Percentiles rank a stretch among this genome's conserved stretches.
Conservation (phyloP, 2,329 filamentous ascomycete species). For the Claviceps sp. region DNA sequence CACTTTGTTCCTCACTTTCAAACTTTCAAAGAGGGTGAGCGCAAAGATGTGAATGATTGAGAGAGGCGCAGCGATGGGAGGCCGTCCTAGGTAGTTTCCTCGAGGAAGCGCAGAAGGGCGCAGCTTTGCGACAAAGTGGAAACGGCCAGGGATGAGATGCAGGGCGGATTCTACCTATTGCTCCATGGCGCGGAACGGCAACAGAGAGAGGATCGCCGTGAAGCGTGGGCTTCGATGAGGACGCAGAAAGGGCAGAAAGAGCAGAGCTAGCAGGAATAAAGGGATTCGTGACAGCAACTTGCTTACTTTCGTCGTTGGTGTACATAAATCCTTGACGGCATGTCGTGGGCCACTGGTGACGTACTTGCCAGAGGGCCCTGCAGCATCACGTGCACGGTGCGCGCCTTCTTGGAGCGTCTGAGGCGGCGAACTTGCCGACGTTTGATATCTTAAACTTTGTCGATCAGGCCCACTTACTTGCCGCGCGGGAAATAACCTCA, state of each 20-base stretch:
- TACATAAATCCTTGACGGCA: not conserved
- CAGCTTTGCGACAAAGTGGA: not conserved
- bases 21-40: too few species aligned
- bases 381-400: too few species aligned
- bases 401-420: too few species aligned
- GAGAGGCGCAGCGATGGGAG: not conserved
- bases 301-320: not conserved
- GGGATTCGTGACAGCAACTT: not conserved
- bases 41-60: too few species aligned
- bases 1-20: too few species aligned
- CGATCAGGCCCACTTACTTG: too few species aligned
- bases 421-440: too few species aligned
- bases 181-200: not conserved
- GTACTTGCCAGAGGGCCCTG: too few species aligned
- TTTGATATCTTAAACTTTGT: too few species aligned
- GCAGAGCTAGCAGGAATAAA: not conserved
- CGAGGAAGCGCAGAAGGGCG: not conserved
- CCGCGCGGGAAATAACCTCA: too few species aligned
- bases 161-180: not conserved
- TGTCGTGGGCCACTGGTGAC: too few species aligned
- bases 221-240: not conserved
- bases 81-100: not conserved
- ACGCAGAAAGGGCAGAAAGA: not conserved
- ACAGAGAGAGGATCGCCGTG: not conserved
- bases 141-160: not conserved